Base-by-base conservation (phyloP, 805 yeast species). In the Nakazawaea wickerhamii region DNA sequence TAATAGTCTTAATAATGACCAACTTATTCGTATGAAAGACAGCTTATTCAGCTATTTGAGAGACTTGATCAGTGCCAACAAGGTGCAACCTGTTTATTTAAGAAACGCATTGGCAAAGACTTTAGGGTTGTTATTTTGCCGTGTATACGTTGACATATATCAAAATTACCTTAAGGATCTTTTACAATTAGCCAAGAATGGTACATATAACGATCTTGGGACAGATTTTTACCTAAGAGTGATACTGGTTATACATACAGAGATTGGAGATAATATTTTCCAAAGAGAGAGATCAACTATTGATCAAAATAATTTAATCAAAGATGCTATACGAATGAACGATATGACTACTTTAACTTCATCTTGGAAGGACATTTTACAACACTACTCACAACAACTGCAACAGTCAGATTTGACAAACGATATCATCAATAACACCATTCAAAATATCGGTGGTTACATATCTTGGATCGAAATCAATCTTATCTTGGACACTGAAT, bases 401-500 rank as follows among this genome's bases (percentile, higher is more conserved):
- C 40, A 57, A 19, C 54, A 61, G 23, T 52, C 43, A 9, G 52
- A 50, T 5, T 38, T 64, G 39, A 48, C 50, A 10, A 48, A 54
- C 49, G 78, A 77, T 46, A 71, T 84, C 48, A 51, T 85, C 54
- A 77, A 73, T 48, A 73, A 74, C 46, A 65, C 79, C 5, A 69
- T 88, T 38, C 69, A 70, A 40, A 79, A 79, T 43, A 77, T 93
- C 43, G 97, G 97, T 9, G 78, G 79, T 10, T 93, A 84, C 73
- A 84, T 89, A 19, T 81, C 90, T 19, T 93, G 99, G 99, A 87
- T 90, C 59, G 95, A 87, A 58, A 80, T 90, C 47, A 69, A 81
- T 42, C 67, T 87, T 51, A 77, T 91, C 42, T 71, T 89, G 23
- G 77, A 77, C 38, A 70, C 74, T 26, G 75, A 75, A 18, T 80